Evolutionary conservation across 495 filamentous ascomycete species (phyloP).

Genomic region (Lophiostoma macrostomum): DNA sequence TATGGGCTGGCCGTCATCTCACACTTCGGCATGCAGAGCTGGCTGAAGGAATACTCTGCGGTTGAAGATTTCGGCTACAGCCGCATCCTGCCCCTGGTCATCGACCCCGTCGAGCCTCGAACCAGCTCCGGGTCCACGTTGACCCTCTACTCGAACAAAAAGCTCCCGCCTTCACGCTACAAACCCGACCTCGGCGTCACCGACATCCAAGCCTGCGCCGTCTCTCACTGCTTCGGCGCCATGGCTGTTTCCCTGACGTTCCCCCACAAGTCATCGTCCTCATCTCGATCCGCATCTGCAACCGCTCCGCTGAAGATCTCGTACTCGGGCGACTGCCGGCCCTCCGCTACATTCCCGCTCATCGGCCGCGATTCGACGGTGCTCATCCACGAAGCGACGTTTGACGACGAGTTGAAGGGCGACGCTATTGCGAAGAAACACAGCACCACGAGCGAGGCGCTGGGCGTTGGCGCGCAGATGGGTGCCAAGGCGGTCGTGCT

Average conservation of each 20-base stretch:
- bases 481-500: conserved; percentile 69
- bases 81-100: conserved; percentile 50
- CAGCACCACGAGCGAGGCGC: conserved; percentile 77
- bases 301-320: conserved; percentile 66
- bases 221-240: conserved; percentile 76
- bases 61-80: conserved; percentile 76
- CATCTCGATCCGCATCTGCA: not conserved
- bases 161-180: too few species aligned
- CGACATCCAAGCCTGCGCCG: conserved; percentile 57
- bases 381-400: conserved; percentile 93
- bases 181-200: conserved; percentile 41
- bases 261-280: too few species aligned
- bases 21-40: conserved; percentile 62
- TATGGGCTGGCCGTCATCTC: conserved; percentile 60
- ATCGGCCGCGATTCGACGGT: conserved; percentile 76
- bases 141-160: not conserved
- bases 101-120: conserved; percentile 15
- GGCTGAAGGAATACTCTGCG: conserved; percentile 70
- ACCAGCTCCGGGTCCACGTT: conserved; percentile 2
- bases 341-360: conserved; percentile 61
- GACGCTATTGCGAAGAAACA: conserved; percentile 89
- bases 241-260: conserved; percentile 75
- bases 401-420: conserved; percentile 73
- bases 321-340: conserved; percentile 90
- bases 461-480: conserved; percentile 76